Conservation (phyloP, 371 early-diverging fungal genomes). For the Lichtheimia corymbifera region DNA sequence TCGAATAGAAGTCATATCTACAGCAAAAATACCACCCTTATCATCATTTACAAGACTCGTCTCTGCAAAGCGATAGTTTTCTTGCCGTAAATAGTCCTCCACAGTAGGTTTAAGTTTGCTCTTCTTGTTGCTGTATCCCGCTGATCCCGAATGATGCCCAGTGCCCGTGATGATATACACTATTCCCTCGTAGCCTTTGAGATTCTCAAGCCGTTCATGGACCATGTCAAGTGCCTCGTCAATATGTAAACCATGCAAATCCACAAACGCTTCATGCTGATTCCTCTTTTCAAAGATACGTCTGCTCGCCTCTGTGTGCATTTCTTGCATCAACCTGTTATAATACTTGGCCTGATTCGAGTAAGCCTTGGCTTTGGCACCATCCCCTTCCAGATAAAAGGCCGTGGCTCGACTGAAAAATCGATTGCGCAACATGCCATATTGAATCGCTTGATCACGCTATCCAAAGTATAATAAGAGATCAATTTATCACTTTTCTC, state of each 20-base stretch:
- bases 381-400: slow-evolving; percentile 58
- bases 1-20: slow-evolving; percentile 5
- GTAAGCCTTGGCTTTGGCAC: slow-evolving; percentile 52
- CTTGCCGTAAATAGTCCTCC: slow-evolving; percentile 29
- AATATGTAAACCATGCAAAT: slow-evolving; percentile 64
- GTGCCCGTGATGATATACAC: slow-evolving; percentile 27
- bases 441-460: slow-evolving; percentile 57
- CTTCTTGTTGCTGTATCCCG: slow-evolving; percentile 39
- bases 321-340: slow-evolving; percentile 59
- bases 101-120: slow-evolving; percentile 45
- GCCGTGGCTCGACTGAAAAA: slow-evolving; percentile 60
- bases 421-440: slow-evolving; percentile 56
- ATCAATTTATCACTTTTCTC: neutral
- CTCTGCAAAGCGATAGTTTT: slow-evolving; percentile 45
- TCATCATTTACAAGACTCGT: slow-evolving; percentile 44
- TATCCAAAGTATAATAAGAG: slow-evolving; percentile 5
- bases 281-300: slow-evolving; percentile 58
- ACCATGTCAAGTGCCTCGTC: slow-evolving; percentile 57
- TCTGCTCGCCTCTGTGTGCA: slow-evolving; percentile 58
- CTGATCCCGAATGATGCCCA: slow-evolving; percentile 35
- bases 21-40: slow-evolving; percentile 50
- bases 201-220: slow-evolving; percentile 48
- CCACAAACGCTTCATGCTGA: slow-evolving; percentile 55
- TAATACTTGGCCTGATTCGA: slow-evolving; percentile 60
- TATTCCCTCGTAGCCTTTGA: slow-evolving; percentile 29